Conservation (phyloP, 2,329 filamentous ascomycete species). For the Nothopassalora personata region DNA sequence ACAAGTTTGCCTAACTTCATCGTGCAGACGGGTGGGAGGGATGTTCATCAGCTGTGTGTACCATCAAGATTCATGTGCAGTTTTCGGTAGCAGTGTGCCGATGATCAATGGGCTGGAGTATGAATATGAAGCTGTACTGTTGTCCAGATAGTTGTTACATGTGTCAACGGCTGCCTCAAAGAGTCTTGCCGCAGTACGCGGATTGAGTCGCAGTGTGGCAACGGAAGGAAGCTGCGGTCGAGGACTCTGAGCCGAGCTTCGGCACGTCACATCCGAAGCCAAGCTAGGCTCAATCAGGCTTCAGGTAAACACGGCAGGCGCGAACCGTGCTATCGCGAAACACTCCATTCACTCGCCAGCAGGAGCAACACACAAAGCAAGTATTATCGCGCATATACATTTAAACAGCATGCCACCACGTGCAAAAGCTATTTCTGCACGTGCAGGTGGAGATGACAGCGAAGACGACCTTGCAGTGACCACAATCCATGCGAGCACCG, state of each 20-base stretch:
- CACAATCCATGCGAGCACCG: constrained; percentile 9
- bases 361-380: background rate
- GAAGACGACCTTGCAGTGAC: constrained; percentile 20
- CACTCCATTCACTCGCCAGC: background rate
- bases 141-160: background rate
- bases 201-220: background rate
- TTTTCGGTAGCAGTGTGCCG: too few relatives aligned
- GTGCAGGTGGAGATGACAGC: constrained; percentile 15
- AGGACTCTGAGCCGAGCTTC: too few relatives aligned
- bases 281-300: too few relatives aligned
- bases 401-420: constrained; percentile 14
- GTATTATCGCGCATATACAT: background rate
- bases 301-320: background rate
- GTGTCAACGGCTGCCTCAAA: background rate
- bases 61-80: background rate
- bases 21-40: background rate
- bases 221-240: too few relatives aligned
- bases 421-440: constrained; percentile 6
- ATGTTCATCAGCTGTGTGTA: background rate
- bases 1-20: constrained; percentile 12
- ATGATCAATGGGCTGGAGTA: background rate
- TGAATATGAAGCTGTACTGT: background rate
- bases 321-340: background rate
- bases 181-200: background rate
- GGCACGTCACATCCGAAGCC: too few relatives aligned